Evolutionary conservation across 2,329 filamentous ascomycete genomes (phyloP), one percentile per base, ranked within the genome.

Genomic region (Pezicula carpinea): DNA sequence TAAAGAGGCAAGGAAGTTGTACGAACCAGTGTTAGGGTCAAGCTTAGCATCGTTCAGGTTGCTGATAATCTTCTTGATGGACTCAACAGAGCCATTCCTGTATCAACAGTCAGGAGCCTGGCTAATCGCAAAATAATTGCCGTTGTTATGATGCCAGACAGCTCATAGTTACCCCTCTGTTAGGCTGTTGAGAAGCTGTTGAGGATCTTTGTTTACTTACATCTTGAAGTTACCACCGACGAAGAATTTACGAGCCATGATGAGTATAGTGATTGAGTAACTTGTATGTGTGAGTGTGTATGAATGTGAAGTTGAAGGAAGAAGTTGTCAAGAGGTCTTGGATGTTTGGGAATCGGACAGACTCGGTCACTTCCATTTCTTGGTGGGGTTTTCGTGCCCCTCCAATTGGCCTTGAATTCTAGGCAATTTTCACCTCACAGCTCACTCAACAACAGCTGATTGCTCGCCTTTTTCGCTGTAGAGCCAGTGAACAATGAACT

Each of bases 171-270:
- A 29, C 8, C 22, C 22, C 10, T 4, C 32, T n/a, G 46, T 43
- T 23, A 34, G 49, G 45, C 43, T 34, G 31, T 31, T 34, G 35
- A 31, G 21, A 46, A 17, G 45, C 46, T 23, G 29, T 36, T 22
- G 39, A 51, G 53, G 26, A 49, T 39, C 32, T 7, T 21, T 23
- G n/a, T 5, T 14, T 14, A 69, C 79, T 67, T 75, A 95, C 91
- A 97, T 97, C 82, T 99, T 97, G 79, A 97, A 97, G 85, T 99
- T 99, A 68, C 91, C 91, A 72, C 91, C 91, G 71, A 96, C 88
- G 71, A 96, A 95, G 80, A 95, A 96, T 78, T 90, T 87, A 78
- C 90, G 90, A 80, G 85, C 80, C 90, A 95, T 96, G 61, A 54
- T 65, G 60, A 51, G 53, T 48, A 50, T 18, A 10, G n/a, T 38